Evolutionary conservation across 192 early-diverging fungal species (phyloP).

Genomic region (Coemansia sp.): DNA sequence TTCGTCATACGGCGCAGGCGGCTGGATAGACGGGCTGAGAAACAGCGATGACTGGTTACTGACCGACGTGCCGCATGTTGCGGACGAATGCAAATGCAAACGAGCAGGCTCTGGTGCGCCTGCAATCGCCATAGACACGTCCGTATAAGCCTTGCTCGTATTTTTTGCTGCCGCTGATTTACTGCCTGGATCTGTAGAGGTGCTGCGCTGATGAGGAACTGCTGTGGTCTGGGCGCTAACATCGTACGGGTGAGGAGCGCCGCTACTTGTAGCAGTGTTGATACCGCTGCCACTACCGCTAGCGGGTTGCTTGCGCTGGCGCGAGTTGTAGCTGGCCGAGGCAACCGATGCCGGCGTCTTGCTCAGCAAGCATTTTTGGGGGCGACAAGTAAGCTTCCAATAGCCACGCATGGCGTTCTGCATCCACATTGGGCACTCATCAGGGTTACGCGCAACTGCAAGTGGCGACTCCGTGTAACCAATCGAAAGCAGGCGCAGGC

Average conservation of each 20-base stretch:
- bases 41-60: slow-evolving; percentile 16
- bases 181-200: background rate
- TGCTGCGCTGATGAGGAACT: background rate
- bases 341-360: background rate
- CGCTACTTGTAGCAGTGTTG: background rate
- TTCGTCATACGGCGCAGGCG: slow-evolving; percentile 11
- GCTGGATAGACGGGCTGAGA: slow-evolving; percentile 10
- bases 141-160: background rate
- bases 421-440: slow-evolving; percentile 42
- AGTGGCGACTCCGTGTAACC: slow-evolving; percentile 30
- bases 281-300: background rate
- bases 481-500: slow-evolving; percentile 34
- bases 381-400: slow-evolving; percentile 45
- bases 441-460: slow-evolving; percentile 18
- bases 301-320: background rate
- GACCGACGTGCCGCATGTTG: background rate
- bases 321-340: background rate
- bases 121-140: background rate
- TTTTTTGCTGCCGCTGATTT: background rate
- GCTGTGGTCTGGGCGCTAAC: background rate
- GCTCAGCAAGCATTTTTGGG: slow-evolving; percentile 6
- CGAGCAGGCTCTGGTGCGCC: background rate
- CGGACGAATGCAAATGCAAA: background rate
- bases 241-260: background rate
- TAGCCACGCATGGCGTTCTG: slow-evolving; percentile 52